Evolutionary conservation across 1,284 basidiomycete species (phyloP).

Genomic region (Schizophyllum amplum): DNA sequence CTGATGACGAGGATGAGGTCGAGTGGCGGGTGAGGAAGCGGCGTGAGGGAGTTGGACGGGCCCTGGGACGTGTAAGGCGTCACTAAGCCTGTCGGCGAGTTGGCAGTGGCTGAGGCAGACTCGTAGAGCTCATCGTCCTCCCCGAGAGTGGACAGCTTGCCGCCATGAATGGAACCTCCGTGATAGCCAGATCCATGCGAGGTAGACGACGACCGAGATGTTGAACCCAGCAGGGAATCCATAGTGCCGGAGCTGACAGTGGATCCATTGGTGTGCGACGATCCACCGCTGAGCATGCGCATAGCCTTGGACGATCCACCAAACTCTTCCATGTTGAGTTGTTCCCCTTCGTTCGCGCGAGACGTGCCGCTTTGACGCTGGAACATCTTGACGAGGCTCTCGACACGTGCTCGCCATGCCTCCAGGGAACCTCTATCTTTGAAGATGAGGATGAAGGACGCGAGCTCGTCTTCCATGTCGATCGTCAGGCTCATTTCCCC

Average conservation of each 20-base stretch:
- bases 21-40: conserved; percentile 78
- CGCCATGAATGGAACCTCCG: conserved; percentile 18
- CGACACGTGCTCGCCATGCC: conserved; percentile 79
- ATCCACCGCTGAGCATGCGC: conserved; percentile 63
- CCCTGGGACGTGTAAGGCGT: conserved; percentile 71
- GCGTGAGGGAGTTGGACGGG: conserved; percentile 69
- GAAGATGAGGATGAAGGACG: conserved; percentile 93
- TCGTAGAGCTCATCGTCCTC: conserved; percentile 19
- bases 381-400: conserved; percentile 61
- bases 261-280: background rate
- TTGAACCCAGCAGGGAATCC: conserved; percentile 44
- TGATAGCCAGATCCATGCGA: conserved; percentile 44
- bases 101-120: conserved; percentile 12
- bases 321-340: conserved; percentile 66
- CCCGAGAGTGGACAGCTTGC: conserved; percentile 19
- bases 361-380: conserved; percentile 38
- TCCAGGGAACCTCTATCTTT: conserved; percentile 84
- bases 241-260: conserved; percentile 21
- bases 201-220: conserved; percentile 53
- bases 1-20: conserved; percentile 92
- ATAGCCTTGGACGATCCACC: conserved; percentile 66
- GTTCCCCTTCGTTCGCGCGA: conserved; percentile 18
- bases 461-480: conserved; percentile 92
- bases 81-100: conserved; percentile 50
- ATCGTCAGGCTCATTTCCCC: conserved; percentile 87